phyloP scores from a whole-genome alignment of 371 early-diverging fungal genomes.

The Mucor lusitanicus region DNA sequence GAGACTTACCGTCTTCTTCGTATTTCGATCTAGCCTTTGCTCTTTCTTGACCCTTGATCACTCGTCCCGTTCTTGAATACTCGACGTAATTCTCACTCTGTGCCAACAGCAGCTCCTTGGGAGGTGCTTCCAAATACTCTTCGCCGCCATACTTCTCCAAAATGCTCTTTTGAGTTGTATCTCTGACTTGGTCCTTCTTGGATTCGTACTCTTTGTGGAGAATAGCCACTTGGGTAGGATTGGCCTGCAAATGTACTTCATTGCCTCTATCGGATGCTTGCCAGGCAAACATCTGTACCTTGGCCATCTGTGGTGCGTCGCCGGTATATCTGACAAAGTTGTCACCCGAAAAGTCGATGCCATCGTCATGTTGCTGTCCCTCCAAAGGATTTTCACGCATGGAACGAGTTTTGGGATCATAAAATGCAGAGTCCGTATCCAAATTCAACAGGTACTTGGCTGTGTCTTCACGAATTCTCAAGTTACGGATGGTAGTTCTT shows the following conservation, averaged over 20 bases:
- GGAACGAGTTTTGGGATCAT: slow-evolving; percentile 98
- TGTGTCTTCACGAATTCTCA: slow-evolving; percentile 98
- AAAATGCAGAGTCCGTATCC: slow-evolving; percentile 93
- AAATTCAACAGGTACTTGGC: slow-evolving; percentile 96
- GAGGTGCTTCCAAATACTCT: slow-evolving; percentile 88
- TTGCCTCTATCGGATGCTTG: slow-evolving; percentile 86
- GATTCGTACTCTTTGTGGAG: slow-evolving; percentile 83
- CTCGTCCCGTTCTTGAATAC: slow-evolving; percentile 91
- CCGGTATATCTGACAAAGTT: slow-evolving; percentile 92
- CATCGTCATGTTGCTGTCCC: slow-evolving; percentile 63
- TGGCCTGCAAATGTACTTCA: slow-evolving; percentile 87
- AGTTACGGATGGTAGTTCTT: slow-evolving; percentile 92
- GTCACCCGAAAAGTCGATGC: slow-evolving; percentile 82
- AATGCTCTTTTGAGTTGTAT: slow-evolving; percentile 72
- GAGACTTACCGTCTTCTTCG: slow-evolving; percentile 82
- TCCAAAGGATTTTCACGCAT: slow-evolving; percentile 94
- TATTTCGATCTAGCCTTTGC: slow-evolving; percentile 82
- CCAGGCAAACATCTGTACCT: slow-evolving; percentile 92
- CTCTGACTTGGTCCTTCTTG: slow-evolving; percentile 80
- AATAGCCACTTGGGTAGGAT: slow-evolving; percentile 93
- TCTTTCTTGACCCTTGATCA: slow-evolving; percentile 84
- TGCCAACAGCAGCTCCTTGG: slow-evolving; percentile 83
- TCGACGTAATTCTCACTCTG: slow-evolving; percentile 95
- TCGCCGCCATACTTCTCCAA: slow-evolving; percentile 93
- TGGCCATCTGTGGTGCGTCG: slow-evolving; percentile 78